Evolutionary conservation across 495 filamentous ascomycete species (phyloP).

Genomic region (Delitschia confertaspora): DNA sequence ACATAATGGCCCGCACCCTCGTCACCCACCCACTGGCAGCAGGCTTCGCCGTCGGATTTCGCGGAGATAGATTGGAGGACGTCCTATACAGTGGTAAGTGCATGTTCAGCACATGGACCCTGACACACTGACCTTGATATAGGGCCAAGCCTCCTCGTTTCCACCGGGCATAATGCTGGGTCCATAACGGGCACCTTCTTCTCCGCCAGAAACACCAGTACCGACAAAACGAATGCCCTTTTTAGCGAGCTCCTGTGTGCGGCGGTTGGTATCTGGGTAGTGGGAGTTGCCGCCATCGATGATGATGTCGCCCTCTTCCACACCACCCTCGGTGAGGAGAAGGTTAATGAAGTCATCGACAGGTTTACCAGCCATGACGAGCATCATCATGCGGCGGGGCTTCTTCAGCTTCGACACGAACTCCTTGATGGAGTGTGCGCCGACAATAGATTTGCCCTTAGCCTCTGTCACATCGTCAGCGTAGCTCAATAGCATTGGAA

Average conservation of each 20-base stretch:
- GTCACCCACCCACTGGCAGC: conserved; percentile 99
- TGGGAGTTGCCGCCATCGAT: conserved; percentile 99
- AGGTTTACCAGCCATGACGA: conserved; percentile 94
- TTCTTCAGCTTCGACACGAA: conserved; percentile 93
- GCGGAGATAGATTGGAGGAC: conserved; percentile 96
- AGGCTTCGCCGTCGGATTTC: conserved; percentile 91
- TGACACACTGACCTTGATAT: conserved; percentile 57
- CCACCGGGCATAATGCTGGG: conserved; percentile 98
- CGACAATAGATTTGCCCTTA: conserved; percentile 79
- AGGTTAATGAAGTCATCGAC: conserved; percentile 98
- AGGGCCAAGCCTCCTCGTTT: conserved; percentile 94
- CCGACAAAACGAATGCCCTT: conserved; percentile 97
- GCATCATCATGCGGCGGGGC: conserved; percentile 91
- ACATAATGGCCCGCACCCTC: conserved; percentile 99
- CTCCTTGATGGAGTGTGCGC: conserved; percentile 88
- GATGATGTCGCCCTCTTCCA: conserved; percentile 93
- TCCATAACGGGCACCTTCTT: conserved; percentile 96
- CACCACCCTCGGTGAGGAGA: conserved; percentile 62
- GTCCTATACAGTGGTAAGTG: conserved; percentile 38
- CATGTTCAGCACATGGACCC: background rate
- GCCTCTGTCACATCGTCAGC: conserved; percentile 21
- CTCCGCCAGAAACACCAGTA: conserved; percentile 95
- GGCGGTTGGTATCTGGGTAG: conserved; percentile 97
- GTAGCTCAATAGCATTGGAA: conserved; percentile 1
- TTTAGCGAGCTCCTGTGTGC: conserved; percentile 67